Percentiles rank a stretch among this genome's conserved stretches.
phyloP scores from a whole-genome alignment of 2,329 filamentous ascomycete genomes.

The Monilinia fructigena region DNA sequence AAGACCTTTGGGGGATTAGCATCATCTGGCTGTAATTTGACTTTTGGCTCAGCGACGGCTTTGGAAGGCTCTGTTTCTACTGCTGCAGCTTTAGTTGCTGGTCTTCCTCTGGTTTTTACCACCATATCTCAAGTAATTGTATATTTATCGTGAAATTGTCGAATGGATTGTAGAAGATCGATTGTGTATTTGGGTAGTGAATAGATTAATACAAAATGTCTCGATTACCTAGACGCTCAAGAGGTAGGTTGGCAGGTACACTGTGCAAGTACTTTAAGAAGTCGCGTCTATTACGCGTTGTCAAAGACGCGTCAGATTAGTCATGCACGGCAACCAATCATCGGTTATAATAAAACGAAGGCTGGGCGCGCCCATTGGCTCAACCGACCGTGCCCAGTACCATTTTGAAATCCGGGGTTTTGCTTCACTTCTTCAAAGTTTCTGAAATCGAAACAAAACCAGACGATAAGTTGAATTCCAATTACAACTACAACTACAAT shows the following conservation, averaged over 20 bases:
- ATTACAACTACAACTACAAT: not conserved
- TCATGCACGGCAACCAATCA: slow-evolving; percentile 3
- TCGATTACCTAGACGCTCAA: too few relatives aligned
- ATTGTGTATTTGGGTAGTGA: not conserved
- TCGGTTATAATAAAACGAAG: not conserved
- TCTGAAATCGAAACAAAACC: not conserved
- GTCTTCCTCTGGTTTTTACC: slow-evolving; percentile 37
- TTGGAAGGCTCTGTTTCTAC: slow-evolving; percentile 30
- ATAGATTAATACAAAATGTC: not conserved
- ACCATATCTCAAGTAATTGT: slow-evolving; percentile 19
- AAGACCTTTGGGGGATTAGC: slow-evolving; percentile 55
- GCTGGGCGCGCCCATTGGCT: slow-evolving; percentile 8
- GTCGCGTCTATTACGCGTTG: slow-evolving; percentile 14
- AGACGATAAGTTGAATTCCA: not conserved
- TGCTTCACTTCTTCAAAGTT: slow-evolving; percentile 13
- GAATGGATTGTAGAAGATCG: not conserved
- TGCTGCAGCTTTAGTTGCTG: slow-evolving; percentile 30
- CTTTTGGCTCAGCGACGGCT: slow-evolving; percentile 34
- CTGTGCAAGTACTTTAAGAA: slow-evolving; percentile 1
- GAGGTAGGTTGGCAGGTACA: not conserved
- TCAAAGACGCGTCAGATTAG: not conserved
- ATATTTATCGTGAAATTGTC: not conserved
- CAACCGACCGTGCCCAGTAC: not conserved
- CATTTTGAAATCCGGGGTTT: slow-evolving; percentile 17
- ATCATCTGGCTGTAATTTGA: slow-evolving; percentile 37